Percentiles rank a stretch among this genome's conserved stretches.
phyloP scores from a whole-genome alignment of 2,329 filamentous ascomycete species.

The Sphaceloma murrayae region DNA sequence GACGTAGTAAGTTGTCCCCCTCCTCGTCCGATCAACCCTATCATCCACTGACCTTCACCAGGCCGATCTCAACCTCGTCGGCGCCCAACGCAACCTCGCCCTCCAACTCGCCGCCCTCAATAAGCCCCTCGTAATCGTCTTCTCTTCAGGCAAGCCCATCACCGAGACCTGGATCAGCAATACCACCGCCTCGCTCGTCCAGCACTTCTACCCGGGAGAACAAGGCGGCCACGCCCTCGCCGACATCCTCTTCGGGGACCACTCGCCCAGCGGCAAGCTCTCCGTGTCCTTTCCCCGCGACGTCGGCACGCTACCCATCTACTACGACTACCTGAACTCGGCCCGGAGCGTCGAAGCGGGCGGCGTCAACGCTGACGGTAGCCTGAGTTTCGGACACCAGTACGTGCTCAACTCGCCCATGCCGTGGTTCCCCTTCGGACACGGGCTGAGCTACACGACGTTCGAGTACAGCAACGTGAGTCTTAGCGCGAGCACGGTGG shows the following conservation, averaged over 20 bases:
- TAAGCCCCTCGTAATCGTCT: slow-evolving; percentile 58
- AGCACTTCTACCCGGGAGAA: slow-evolving; percentile 67
- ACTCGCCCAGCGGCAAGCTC: slow-evolving; percentile 57
- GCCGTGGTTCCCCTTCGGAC: slow-evolving; percentile 57
- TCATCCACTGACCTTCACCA: slow-evolving; percentile 6
- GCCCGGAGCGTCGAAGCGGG: slow-evolving; percentile 50
- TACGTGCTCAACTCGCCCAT: slow-evolving; percentile 54
- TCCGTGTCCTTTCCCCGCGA: slow-evolving; percentile 58
- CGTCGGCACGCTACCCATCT: slow-evolving; percentile 57
- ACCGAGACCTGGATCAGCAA: slow-evolving; percentile 64
- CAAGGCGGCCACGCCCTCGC: slow-evolving; percentile 58
- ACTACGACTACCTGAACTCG: slow-evolving; percentile 64
- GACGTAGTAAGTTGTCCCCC: slow-evolving; percentile 37
- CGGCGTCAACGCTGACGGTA: slow-evolving; percentile 46
- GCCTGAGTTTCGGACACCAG: slow-evolving; percentile 53
- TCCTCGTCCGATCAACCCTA: neutral
- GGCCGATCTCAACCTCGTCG: slow-evolving; percentile 54
- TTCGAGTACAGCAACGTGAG: slow-evolving; percentile 50
- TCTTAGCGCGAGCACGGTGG: slow-evolving; percentile 42
- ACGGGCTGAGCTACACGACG: slow-evolving; percentile 55
- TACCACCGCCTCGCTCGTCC: slow-evolving; percentile 54
- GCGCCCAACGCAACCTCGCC: slow-evolving; percentile 58
- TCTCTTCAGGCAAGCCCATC: slow-evolving; percentile 60
- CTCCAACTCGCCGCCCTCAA: slow-evolving; percentile 58
- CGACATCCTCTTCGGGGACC: slow-evolving; percentile 54